These are phyloP conservation scores for Rhinocladiella mackenziei DNA, from an alignment of 2,329 filamentous ascomycete species.

Conservation along the genomic window DNA sequence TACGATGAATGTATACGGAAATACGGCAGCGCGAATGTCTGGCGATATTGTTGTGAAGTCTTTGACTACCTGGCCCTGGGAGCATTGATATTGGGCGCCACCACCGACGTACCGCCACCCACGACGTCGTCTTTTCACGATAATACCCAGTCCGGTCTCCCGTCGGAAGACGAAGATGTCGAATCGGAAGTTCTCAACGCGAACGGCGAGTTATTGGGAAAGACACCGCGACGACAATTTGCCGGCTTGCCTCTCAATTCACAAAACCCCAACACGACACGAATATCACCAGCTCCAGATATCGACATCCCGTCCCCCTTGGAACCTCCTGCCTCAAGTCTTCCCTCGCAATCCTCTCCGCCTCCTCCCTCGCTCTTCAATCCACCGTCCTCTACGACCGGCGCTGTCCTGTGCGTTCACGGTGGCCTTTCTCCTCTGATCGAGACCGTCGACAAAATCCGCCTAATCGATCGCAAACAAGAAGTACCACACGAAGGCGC, in stretches of 20 bases:
- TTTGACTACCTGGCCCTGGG: slow-evolving; percentile 95
- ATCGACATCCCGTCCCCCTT: slow-evolving; percentile 42
- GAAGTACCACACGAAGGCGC: slow-evolving; percentile 97
- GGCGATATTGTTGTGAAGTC: slow-evolving; percentile 94
- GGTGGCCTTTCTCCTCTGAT: slow-evolving; percentile 88
- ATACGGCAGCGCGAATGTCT: slow-evolving; percentile 94
- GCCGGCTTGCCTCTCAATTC: slow-evolving; percentile 15
- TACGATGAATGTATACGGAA: slow-evolving; percentile 96
- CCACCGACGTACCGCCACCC: slow-evolving; percentile 51
- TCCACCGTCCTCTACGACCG: slow-evolving; percentile 52
- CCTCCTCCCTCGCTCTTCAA: slow-evolving; percentile 52
- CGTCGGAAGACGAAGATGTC: slow-evolving; percentile 63
- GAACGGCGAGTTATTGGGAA: slow-evolving; percentile 70
- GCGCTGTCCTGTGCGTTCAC: slow-evolving; percentile 91
- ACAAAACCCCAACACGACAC: slow-evolving; percentile 22
- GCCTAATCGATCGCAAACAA: slow-evolving; percentile 90
- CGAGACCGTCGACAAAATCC: slow-evolving; percentile 91
- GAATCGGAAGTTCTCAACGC: slow-evolving; percentile 93
- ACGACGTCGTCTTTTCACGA: slow-evolving; percentile 45
- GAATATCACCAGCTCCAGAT: slow-evolving; percentile 29
- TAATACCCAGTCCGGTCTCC: slow-evolving; percentile 49
- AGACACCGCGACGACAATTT: slow-evolving; percentile 36
- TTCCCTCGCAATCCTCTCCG: slow-evolving; percentile 72
- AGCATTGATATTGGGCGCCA: slow-evolving; percentile 83
- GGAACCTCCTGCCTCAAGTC: slow-evolving; percentile 29